Evolutionary conservation across 768 basidiomycete species (phyloP).

Genomic region (Leccinum fibrillosum): DNA sequence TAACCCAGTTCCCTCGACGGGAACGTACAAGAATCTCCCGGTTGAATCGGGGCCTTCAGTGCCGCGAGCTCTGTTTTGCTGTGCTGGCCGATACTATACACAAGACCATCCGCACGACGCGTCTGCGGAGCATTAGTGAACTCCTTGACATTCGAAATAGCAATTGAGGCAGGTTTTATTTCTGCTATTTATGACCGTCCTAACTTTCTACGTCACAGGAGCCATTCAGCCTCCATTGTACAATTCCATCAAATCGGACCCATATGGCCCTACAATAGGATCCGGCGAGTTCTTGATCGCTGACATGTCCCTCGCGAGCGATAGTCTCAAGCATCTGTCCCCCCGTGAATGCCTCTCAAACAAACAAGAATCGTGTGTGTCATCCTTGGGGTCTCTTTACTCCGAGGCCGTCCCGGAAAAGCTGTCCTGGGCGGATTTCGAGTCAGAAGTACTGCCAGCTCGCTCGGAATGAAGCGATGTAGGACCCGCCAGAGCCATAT

Average conservation of each 20-base stretch:
- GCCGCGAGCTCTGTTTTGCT: conserved; percentile 19
- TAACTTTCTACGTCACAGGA: conserved; percentile 29
- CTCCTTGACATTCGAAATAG: conserved; percentile 26
- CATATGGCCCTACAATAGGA: conserved; percentile 26
- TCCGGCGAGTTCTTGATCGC: conserved; percentile 25
- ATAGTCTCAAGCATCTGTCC: conserved; percentile 10
- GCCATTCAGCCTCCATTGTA: conserved; percentile 32
- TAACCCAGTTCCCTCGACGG: not conserved
- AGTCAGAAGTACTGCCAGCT: conserved; percentile 13
- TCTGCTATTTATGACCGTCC: conserved; percentile 25
- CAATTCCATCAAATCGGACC: conserved; percentile 28
- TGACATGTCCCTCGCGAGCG: conserved; percentile 15
- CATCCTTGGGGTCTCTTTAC: conserved; percentile 14
- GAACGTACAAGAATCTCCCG: conserved; percentile 25
- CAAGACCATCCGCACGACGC: conserved; percentile 29
- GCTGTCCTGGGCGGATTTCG: conserved; percentile 15
- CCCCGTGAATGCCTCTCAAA: conserved; percentile 21
- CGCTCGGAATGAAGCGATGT: not conserved
- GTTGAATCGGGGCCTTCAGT: conserved; percentile 10
- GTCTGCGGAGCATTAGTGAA: conserved; percentile 20
- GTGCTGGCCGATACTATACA: conserved; percentile 18
- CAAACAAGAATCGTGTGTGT: conserved; percentile 8
- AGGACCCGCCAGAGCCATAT: not conserved
- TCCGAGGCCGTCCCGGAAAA: conserved; percentile 23
- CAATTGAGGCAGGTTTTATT: conserved; percentile 29